phyloP scores from a whole-genome alignment of 1,139 yeast species.

The Torulaspora globosa region DNA sequence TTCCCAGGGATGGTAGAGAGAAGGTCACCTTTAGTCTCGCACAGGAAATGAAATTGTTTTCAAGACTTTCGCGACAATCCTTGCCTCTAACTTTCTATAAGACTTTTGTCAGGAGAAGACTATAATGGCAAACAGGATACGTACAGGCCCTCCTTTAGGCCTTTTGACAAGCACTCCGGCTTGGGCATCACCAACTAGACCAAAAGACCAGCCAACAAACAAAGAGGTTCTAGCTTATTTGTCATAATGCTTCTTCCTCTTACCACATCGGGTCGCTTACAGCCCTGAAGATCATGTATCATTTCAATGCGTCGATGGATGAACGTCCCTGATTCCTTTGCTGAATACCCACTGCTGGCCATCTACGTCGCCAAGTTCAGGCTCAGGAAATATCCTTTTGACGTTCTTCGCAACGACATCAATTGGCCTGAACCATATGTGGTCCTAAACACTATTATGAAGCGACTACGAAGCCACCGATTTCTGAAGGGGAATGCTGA shows the following conservation, averaged over 20 bases:
- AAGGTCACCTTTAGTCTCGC: too few species aligned
- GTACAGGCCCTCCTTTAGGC: not conserved
- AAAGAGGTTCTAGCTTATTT: slow-evolving; percentile 2
- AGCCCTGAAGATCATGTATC: slow-evolving; percentile 2
- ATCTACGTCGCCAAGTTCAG: slow-evolving; percentile 4
- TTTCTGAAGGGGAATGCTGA: slow-evolving; percentile 2
- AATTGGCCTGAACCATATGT: slow-evolving; percentile 8
- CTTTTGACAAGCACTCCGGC: not conserved
- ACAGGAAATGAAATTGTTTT: too few species aligned
- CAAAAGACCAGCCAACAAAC: not conserved
- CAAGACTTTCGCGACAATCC: not conserved
- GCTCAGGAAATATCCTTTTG: slow-evolving; percentile 6
- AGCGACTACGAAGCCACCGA: slow-evolving; percentile 5
- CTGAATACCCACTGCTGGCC: slow-evolving; percentile 5
- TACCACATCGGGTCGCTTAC: slow-evolving; percentile 4
- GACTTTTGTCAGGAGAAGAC: not conserved
- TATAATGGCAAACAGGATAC: not conserved
- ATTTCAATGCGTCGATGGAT: slow-evolving; percentile 2
- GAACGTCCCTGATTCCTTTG: slow-evolving; percentile 2
- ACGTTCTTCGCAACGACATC: slow-evolving; percentile 1
- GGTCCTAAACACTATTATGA: slow-evolving; percentile 7
- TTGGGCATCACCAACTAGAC: slow-evolving; percentile 1
- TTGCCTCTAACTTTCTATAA: not conserved
- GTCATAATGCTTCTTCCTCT: slow-evolving; percentile 4
- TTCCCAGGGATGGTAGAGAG: too few species aligned